Conservation (phyloP, 2,329 filamentous ascomycete species). For the Fusarium chaquense region DNA sequence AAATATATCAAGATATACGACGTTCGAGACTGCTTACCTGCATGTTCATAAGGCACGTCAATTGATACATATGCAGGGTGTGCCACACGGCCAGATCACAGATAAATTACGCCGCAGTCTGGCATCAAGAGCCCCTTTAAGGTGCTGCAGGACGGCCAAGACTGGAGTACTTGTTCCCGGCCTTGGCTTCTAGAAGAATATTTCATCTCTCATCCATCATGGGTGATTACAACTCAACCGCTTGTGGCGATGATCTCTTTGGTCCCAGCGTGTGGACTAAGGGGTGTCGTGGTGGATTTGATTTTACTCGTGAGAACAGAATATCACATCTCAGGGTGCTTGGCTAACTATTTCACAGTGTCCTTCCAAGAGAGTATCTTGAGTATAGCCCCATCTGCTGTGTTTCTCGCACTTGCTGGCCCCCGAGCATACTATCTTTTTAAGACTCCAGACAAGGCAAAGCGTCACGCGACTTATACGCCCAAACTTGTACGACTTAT, state of each 20-base stretch:
- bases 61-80: not conserved
- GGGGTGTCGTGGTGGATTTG: slow-evolving; percentile 50
- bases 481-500: slow-evolving; percentile 43
- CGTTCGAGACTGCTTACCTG: not conserved
- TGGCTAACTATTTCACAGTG: slow-evolving; percentile 41
- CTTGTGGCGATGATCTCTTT: slow-evolving; percentile 49
- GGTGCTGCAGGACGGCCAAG: not conserved
- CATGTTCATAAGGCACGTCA: not conserved
- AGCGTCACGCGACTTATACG: slow-evolving; percentile 45
- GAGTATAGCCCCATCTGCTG: slow-evolving; percentile 39
- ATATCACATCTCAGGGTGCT: not conserved
- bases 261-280: slow-evolving; percentile 47
- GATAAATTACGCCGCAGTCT: not conserved
- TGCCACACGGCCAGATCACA: not conserved
- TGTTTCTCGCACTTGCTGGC: slow-evolving; percentile 44
- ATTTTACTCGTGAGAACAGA: slow-evolving; percentile 47
- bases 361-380: slow-evolving; percentile 50
- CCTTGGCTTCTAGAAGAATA: not conserved
- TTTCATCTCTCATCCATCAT: slow-evolving; percentile 6
- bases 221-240: slow-evolving; percentile 44
- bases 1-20: not conserved
- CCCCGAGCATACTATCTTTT: slow-evolving; percentile 46
- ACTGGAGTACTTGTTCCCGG: not conserved
- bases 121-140: not conserved
- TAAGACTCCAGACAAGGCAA: slow-evolving; percentile 41